These are phyloP conservation scores for Aspergillus persii DNA, from an alignment of 2,329 filamentous ascomycete species.

Conservation along the genomic window DNA sequence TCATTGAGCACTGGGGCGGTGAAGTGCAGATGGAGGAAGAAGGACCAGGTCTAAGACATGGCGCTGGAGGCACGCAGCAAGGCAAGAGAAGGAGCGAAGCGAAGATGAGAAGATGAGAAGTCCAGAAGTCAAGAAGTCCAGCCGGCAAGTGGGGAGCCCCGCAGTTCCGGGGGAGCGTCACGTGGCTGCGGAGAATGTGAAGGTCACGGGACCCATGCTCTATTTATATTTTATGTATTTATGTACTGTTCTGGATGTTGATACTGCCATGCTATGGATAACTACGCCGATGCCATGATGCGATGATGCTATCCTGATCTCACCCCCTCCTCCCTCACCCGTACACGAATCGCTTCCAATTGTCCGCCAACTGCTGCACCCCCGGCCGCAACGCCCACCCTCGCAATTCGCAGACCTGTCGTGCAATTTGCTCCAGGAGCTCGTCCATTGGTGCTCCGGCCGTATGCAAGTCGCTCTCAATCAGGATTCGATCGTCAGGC, in stretches of 20 bases:
- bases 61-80: background rate
- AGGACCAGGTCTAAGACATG: slow-evolving; percentile 5
- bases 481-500: slow-evolving; percentile 73
- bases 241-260: background rate
- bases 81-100: background rate
- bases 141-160: slow-evolving; percentile 5
- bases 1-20: slow-evolving; percentile 4
- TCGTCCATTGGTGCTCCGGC: slow-evolving; percentile 80
- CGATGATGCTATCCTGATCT: no score
- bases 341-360: slow-evolving; percentile 76
- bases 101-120: slow-evolving; percentile 5
- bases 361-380: slow-evolving; percentile 63
- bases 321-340: slow-evolving; percentile 39
- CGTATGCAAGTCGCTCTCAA: slow-evolving; percentile 86
- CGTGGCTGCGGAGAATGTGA: slow-evolving; percentile 16
- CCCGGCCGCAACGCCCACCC: slow-evolving; percentile 75
- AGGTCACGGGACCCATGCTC: background rate
- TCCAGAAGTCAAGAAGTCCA: background rate
- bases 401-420: slow-evolving; percentile 74
- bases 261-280: no score
- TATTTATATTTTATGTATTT: background rate
- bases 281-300: no score
- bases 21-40: background rate
- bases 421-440: slow-evolving; percentile 69
- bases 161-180: slow-evolving; percentile 12